phyloP scores from a whole-genome alignment of 2,329 filamentous ascomycete genomes.

The Dryadomyces quercivorus region DNA sequence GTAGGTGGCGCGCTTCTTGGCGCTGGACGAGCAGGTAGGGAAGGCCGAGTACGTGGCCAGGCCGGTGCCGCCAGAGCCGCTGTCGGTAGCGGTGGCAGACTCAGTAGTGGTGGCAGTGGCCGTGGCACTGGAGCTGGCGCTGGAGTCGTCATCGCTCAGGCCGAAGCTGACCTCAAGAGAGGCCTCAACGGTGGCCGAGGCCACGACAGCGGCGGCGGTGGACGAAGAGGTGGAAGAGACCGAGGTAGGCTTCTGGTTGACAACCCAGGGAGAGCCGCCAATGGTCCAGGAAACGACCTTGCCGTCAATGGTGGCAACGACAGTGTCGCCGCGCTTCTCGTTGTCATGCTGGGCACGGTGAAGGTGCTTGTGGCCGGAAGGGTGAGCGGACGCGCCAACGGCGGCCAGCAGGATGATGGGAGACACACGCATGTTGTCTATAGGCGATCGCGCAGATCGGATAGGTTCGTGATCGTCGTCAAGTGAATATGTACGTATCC shows the following conservation, averaged over 20 bases:
- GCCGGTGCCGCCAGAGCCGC: not conserved
- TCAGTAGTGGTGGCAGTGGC: slow-evolving; percentile 1
- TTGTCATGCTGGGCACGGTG: slow-evolving; percentile 19
- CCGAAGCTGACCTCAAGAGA: not conserved
- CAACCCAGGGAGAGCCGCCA: slow-evolving; percentile 15
- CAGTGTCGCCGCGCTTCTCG: slow-evolving; percentile 12
- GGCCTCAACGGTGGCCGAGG: not conserved
- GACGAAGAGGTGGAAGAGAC: slow-evolving; percentile 5
- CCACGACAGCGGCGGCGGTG: not conserved
- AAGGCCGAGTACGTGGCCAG: slow-evolving; percentile 18
- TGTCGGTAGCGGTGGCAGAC: not conserved
- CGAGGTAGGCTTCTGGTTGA: slow-evolving; percentile 14
- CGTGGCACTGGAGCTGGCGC: slow-evolving; percentile 5
- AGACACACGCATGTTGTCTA: slow-evolving; percentile 14
- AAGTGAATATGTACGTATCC: slow-evolving; percentile 1
- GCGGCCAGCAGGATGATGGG: slow-evolving; percentile 20
- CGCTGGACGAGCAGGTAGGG: slow-evolving; percentile 19
- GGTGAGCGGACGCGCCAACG: slow-evolving; percentile 20
- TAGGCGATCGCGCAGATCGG: not conserved
- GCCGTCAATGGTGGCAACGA: slow-evolving; percentile 16
- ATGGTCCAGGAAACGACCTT: slow-evolving; percentile 17
- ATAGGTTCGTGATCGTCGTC: not conserved
- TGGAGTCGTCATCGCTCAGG: not conserved
- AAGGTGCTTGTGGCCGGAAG: slow-evolving; percentile 23
- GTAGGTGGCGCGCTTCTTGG: slow-evolving; percentile 29